phyloP scores from a whole-genome alignment of 148 eudicot genomes.

The Silene latifolia region DNA sequence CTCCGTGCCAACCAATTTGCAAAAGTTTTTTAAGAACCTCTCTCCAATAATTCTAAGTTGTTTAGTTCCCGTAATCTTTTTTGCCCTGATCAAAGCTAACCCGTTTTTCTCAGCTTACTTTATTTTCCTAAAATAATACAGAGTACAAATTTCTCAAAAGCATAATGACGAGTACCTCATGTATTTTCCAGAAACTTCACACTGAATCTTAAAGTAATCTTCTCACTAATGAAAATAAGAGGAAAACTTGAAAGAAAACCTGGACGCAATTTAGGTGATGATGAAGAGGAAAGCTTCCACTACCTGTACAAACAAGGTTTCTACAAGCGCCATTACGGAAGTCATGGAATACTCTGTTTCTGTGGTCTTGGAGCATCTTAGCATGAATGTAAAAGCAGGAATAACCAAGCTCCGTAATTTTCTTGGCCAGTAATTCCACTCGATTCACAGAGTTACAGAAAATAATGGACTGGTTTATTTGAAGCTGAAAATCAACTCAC shows the following conservation, averaged over 20 bases:
- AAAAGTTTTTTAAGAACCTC: neutral
- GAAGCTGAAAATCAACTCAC: slow-evolving; percentile 55
- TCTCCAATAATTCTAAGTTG: neutral
- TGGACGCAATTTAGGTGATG: no score
- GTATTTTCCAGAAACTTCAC: neutral
- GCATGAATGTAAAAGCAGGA: slow-evolving; percentile 97
- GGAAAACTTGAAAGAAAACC: no score
- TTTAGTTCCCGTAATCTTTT: neutral
- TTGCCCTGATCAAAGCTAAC: neutral
- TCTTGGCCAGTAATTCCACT: slow-evolving; percentile 81
- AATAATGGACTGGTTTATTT: slow-evolving; percentile 89
- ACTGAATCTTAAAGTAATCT: neutral
- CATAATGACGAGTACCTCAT: no score
- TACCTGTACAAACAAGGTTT: slow-evolving; percentile 97
- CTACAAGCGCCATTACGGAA: slow-evolving; percentile 95
- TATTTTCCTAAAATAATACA: neutral
- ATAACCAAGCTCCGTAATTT: slow-evolving; percentile 91
- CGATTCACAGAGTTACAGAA: slow-evolving; percentile 95
- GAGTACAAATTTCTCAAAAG: no score
- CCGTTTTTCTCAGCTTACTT: neutral
- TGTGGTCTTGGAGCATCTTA: slow-evolving; percentile 92
- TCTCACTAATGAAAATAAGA: no score
- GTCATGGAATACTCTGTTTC: slow-evolving; percentile 91
- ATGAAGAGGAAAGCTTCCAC: neutral
- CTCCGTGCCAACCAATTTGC: neutral